Evolutionary conservation across 805 yeast genomes (phyloP), one percentile per base, ranked within the genome.

Genomic region (Candida quercuum): DNA sequence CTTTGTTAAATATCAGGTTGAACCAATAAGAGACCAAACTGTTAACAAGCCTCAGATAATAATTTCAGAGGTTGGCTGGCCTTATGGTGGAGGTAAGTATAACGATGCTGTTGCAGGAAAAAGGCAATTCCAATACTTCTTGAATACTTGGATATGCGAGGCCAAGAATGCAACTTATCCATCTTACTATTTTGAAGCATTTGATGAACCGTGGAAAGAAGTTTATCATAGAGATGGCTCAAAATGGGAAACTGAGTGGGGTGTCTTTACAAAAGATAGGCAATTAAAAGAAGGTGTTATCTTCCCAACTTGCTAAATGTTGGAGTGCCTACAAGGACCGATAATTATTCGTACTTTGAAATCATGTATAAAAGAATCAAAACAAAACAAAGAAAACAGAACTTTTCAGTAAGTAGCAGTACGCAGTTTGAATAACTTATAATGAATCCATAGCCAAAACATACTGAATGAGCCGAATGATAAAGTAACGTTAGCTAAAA

Each of bases 381-480:
- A n/a, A n/a, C n/a, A n/a, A n/a, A n/a, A n/a, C n/a, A n/a, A n/a
- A n/a, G n/a, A n/a, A 9, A 9, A 6, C 8, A 26, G 4, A 26
- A 14, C 6, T 8, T 5, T 14, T 17, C n/a, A 29, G 20, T 29
- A 29, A 7, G 32, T 13, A 29, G 24, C 24, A 13, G 18, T 29
- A 6, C 32, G 32, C 17, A 50, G 32, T 5, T 38, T 43, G 37
- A 46, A 49, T 52, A 78, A 56, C 42, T 72, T 81, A 60, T 71
- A 78, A 49, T 81, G 68, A 26, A 74, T 71, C 96, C 96, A 93
- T n/a, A 87, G 44, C 79, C 88, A 89, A 50, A 86, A 86, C 32
- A 83, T 52, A 0, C 63, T 56, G 50, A 89, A 91, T 41, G 88
- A 85, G 0, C 74, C 82, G 54, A 86, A 88, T 0, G 93, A 82